phyloP scores from a whole-genome alignment of 2,329 filamentous ascomycete species.

The Ceratocystis alfenasii region DNA sequence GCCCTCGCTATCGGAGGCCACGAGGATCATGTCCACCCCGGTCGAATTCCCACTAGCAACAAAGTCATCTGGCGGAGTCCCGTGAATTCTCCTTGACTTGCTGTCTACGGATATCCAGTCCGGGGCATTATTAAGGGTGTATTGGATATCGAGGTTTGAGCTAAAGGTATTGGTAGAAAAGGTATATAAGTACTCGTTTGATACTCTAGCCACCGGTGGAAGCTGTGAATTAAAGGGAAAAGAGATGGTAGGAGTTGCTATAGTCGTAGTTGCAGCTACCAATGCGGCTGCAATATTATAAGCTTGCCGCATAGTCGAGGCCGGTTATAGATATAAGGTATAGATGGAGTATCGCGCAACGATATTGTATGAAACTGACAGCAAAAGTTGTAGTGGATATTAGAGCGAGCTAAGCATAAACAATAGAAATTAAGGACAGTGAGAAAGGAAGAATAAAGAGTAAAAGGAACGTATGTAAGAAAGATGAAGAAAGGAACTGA shows the following conservation, averaged over 20 bases:
- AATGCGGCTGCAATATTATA: conserved; percentile 26
- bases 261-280: conserved; percentile 27
- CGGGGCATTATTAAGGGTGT: conserved; percentile 52
- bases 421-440: conserved; percentile 6
- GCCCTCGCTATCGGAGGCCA: conserved; percentile 56
- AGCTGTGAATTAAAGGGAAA: conserved; percentile 80
- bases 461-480: conserved; percentile 7
- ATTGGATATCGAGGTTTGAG: conserved; percentile 48
- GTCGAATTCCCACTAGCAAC: conserved; percentile 42
- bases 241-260: conserved; percentile 34
- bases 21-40: conserved; percentile 50
- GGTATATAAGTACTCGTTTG: conserved; percentile 54
- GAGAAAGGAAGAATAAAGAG: conserved; percentile 1
- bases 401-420: background rate
- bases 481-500: conserved; percentile 1
- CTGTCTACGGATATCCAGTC: conserved; percentile 64
- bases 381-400: background rate
- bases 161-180: conserved; percentile 66
- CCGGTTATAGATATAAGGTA: background rate
- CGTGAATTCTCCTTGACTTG: conserved; percentile 51
- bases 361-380: background rate
- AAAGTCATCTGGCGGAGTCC: conserved; percentile 50
- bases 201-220: conserved; percentile 62
- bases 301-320: conserved; percentile 13
- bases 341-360: background rate